Evolutionary conservation across 2,329 filamentous ascomycete species (phyloP).

Genomic region (Bisporella sp.): DNA sequence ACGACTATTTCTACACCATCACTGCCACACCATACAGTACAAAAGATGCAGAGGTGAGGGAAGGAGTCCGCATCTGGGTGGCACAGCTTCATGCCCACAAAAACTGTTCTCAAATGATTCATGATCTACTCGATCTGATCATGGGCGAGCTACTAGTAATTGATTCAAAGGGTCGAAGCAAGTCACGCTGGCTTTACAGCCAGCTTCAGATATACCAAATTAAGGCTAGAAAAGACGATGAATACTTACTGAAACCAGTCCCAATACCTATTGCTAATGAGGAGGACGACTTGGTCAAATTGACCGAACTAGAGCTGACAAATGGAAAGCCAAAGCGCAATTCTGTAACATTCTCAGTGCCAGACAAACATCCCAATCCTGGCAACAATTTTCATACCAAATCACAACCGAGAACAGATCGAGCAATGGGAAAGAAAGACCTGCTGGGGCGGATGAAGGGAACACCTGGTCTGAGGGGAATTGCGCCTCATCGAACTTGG

Average conservation of each 20-base stretch:
- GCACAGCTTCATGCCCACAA: conserved; percentile 6
- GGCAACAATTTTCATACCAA: too few species aligned
- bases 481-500: too few species aligned
- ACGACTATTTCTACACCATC: conserved; percentile 19
- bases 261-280: not conserved
- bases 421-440: too few species aligned
- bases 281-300: not conserved
- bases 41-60: conserved; percentile 4
- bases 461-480: too few species aligned
- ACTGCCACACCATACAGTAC: not conserved
- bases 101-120: conserved; percentile 12
- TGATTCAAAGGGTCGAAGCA: conserved; percentile 2
- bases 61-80: conserved; percentile 7
- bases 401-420: too few species aligned
- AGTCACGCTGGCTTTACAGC: not conserved
- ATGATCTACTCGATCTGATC: conserved; percentile 12
- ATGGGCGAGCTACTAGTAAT: conserved; percentile 11
- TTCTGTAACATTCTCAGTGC: not conserved
- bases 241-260: conserved; percentile 10
- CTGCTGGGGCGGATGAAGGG: too few species aligned
- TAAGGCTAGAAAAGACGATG: conserved; percentile 2
- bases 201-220: not conserved
- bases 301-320: not conserved
- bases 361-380: not conserved
- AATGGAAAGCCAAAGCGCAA: not conserved